A percentile compares a stretch with the other conserved stretches of the same genome.
These are phyloP conservation scores for Zymoseptoria brevis DNA, from an alignment of 2,329 filamentous ascomycete genomes.

Conservation along the genomic window DNA sequence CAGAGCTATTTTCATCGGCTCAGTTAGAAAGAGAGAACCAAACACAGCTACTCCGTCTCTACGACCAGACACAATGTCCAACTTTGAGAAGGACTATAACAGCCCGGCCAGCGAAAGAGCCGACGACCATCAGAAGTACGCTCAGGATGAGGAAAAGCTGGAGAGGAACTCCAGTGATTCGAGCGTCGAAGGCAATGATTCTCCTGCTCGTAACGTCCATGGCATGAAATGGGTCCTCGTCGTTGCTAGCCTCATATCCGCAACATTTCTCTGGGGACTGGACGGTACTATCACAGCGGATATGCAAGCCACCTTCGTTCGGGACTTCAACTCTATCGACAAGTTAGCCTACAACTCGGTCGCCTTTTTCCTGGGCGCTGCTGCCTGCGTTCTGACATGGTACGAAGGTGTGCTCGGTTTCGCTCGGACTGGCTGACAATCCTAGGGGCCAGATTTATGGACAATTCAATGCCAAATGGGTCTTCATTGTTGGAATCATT, in stretches of 20 bases:
- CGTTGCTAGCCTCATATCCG: conserved; percentile 1
- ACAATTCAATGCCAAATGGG: conserved; percentile 6
- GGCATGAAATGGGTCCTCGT: conserved; percentile 9
- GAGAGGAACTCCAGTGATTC: neutral
- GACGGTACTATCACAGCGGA: conserved; percentile 7
- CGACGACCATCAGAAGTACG: neutral
- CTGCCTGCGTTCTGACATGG: conserved; percentile 5
- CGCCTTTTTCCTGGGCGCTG: conserved; percentile 5
- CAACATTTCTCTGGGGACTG: conserved; percentile 4
- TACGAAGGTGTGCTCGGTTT: neutral
- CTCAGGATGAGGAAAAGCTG: neutral
- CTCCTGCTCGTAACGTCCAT: conserved; percentile 1
- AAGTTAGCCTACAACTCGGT: conserved; percentile 4
- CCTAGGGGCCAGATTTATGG: conserved; percentile 5
- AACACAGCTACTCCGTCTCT: neutral
- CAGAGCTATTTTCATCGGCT: neutral
- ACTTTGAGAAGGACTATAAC: neutral
- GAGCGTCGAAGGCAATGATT: neutral
- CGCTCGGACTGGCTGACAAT: neutral
- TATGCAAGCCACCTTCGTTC: conserved; percentile 5
- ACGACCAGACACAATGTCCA: neutral
- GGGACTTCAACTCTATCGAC: conserved; percentile 1
- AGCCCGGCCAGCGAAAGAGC: neutral
- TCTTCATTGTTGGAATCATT: conserved; percentile 5
- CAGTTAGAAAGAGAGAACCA: neutral